phyloP scores from a whole-genome alignment of 306 rosid species.

The Malus asiatica region DNA sequence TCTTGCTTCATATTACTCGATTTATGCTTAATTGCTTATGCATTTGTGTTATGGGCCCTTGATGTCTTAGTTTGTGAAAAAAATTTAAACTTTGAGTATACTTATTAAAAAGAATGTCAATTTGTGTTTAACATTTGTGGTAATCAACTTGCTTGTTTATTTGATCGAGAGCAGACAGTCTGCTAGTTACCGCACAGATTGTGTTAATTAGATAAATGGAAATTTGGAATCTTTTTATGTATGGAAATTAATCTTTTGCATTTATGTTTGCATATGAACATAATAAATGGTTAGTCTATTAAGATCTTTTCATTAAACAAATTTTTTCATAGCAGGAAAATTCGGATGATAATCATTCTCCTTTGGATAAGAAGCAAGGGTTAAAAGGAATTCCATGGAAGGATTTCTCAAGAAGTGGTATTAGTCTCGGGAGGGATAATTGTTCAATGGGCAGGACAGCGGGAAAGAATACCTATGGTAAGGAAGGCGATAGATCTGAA shows the following conservation, averaged over 20 bases:
- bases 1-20: neutral
- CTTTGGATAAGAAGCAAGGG: conserved; percentile 48
- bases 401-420: conserved; percentile 68
- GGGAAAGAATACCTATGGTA: conserved; percentile 40
- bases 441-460: conserved; percentile 47
- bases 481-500: conserved; percentile 56
- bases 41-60: neutral
- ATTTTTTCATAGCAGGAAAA: conserved; percentile 40
- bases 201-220: neutral
- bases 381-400: conserved; percentile 92
- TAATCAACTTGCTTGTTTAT: neutral
- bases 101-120: neutral
- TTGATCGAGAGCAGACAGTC: neutral
- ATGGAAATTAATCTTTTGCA: conserved; percentile 22
- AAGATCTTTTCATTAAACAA: conserved; percentile 16
- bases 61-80: neutral
- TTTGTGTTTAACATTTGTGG: neutral
- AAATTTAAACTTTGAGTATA: neutral
- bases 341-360: conserved; percentile 52
- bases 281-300: conserved; percentile 13
- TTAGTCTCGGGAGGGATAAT: conserved; percentile 60
- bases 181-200: neutral
- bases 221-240: conserved; percentile 14
- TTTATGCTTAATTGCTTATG: neutral
- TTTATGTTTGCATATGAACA: conserved; percentile 22